Conservation (phyloP, 164 flowering plant genomes). For the Dillenia turbinata region DNA sequence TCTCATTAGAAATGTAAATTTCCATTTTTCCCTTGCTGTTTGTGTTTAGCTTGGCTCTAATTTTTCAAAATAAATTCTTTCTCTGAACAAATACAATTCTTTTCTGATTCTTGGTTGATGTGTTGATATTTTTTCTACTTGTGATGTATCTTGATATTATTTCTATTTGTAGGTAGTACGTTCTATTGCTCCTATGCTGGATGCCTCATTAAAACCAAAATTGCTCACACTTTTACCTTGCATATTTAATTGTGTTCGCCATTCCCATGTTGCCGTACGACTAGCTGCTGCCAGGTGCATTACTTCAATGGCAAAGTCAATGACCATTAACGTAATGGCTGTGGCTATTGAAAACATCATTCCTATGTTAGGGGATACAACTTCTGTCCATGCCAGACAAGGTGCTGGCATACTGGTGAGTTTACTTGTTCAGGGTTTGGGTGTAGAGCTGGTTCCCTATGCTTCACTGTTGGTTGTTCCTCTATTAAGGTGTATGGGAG, state of each 20-base stretch:
- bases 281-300: slow-evolving; percentile 96
- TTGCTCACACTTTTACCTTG: slow-evolving; percentile 83
- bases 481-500: slow-evolving; percentile 96
- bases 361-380: slow-evolving; percentile 74
- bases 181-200: slow-evolving; percentile 72
- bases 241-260: slow-evolving; percentile 77
- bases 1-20: no score
- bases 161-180: slow-evolving; percentile 59
- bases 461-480: slow-evolving; percentile 91
- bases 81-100: no score
- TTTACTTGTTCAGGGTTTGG: slow-evolving; percentile 87
- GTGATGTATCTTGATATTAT: no score
- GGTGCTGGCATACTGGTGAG: slow-evolving; percentile 97
- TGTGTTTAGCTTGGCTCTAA: no score
- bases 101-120: no score
- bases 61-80: no score
- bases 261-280: slow-evolving; percentile 89
- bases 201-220: slow-evolving; percentile 51
- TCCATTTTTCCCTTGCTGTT: no score
- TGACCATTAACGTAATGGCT: slow-evolving; percentile 71
- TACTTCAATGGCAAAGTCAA: slow-evolving; percentile 88
- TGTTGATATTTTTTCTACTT: no score
- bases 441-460: slow-evolving; percentile 85
- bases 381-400: slow-evolving; percentile 79
- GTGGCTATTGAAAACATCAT: slow-evolving; percentile 73